phyloP scores from a whole-genome alignment of 192 early-diverging fungal species.

The Phlyctochytrium bullatum region DNA sequence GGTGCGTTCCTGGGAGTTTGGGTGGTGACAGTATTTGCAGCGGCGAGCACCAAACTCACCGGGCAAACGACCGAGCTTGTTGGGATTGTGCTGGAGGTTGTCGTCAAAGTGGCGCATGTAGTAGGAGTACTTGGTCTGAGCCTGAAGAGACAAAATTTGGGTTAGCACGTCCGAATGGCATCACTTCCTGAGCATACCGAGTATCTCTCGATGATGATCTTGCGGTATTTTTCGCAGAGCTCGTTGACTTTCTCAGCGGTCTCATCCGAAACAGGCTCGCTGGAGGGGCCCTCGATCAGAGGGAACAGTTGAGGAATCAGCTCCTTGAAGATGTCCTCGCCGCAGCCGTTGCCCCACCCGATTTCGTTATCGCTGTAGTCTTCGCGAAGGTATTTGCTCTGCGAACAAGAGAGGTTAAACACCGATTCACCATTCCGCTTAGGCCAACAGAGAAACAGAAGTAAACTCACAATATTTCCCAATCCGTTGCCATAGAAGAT shows the following conservation, averaged over 20 bases:
- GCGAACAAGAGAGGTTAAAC: too few species aligned
- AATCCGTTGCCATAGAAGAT: constrained; percentile 2
- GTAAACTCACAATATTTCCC: not conserved
- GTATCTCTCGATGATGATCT: not conserved
- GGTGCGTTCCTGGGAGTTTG: too few species aligned
- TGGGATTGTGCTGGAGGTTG: not conserved
- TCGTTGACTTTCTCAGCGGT: not conserved
- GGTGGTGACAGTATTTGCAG: not conserved
- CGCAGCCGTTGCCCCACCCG: not conserved
- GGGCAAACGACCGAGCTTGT: not conserved
- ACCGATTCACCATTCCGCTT: too few species aligned
- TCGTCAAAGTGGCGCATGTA: not conserved
- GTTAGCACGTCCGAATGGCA: too few species aligned
- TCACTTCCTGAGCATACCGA: too few species aligned
- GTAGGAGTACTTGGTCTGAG: not conserved
- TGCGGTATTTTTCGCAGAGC: constrained; percentile 2
- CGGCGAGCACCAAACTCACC: not conserved
- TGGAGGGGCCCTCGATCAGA: not conserved
- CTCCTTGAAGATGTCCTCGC: not conserved
- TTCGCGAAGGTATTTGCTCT: too few species aligned
- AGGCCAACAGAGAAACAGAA: too few species aligned
- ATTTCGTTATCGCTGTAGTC: too few species aligned
- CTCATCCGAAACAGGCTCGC: not conserved
- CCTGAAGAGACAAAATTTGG: too few species aligned
- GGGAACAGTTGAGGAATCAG: not conserved